Evolutionary conservation across 768 basidiomycete species (phyloP).

Genomic region (Tricholoma sp.): DNA sequence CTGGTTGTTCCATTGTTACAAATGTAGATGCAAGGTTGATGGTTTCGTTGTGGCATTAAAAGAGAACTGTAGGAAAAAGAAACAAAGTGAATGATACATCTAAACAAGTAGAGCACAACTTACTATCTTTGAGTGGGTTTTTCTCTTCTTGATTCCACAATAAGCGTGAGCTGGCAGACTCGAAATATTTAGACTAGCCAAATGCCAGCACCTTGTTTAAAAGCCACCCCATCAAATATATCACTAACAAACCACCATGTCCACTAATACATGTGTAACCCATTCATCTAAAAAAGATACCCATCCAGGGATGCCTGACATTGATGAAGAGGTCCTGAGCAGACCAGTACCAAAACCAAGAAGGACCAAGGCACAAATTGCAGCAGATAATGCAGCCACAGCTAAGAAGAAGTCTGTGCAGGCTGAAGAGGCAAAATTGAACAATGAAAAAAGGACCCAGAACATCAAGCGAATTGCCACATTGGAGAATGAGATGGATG

Average conservation of each 20-base stretch:
- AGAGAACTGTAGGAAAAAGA: not conserved
- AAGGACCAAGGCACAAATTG: slow-evolving; percentile 1
- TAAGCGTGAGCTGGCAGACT: not conserved
- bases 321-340: slow-evolving; percentile 1
- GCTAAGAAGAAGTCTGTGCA: no score
- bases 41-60: not conserved
- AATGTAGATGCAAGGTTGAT: no score
- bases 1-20: no score
- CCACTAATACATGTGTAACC: no score
- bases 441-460: not conserved
- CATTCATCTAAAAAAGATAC: no score
- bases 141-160: not conserved
- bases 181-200: no score
- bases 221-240: not conserved
- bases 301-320: not conserved
- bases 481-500: no score
- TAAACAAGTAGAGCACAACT: not conserved
- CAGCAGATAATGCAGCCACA: not conserved
- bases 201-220: not conserved
- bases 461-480: no score
- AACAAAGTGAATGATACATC: no score
- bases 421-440: no score
- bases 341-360: no score
- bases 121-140: not conserved
- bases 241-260: no score